Evolutionary conservation across 306 rosid species (phyloP).

Genomic region (Cicer yamashitae): DNA sequence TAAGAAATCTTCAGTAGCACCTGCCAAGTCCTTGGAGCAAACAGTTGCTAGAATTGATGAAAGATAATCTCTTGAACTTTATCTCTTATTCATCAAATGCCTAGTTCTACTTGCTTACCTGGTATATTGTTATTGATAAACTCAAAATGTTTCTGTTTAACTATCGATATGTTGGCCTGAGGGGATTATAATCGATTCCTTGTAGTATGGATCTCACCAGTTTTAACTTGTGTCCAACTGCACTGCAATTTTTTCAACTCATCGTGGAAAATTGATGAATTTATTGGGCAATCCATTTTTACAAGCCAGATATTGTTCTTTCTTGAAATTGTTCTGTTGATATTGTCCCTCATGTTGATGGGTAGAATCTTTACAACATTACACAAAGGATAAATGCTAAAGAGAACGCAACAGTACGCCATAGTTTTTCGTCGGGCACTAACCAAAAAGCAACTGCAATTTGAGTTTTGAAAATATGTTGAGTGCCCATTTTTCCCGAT

Average conservation of each 20-base stretch:
- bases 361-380: neutral
- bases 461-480: constrained; percentile 10
- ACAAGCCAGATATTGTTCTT: constrained; percentile 11
- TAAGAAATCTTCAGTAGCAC: constrained; percentile 48
- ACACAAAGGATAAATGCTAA: neutral
- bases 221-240: constrained; percentile 24
- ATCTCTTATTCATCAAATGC: constrained; percentile 29
- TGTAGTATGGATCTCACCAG: constrained; percentile 29
- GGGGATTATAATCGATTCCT: constrained; percentile 20
- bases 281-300: constrained; percentile 31
- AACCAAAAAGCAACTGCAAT: neutral
- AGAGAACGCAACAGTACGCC: neutral
- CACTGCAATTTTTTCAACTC: constrained; percentile 35
- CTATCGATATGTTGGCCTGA: constrained; percentile 6
- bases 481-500: neutral
- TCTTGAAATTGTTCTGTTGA: constrained; percentile 24
- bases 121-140: constrained; percentile 29
- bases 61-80: constrained; percentile 45
- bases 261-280: constrained; percentile 6
- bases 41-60: constrained; percentile 68
- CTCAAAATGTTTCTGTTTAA: constrained; percentile 33
- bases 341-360: neutral
- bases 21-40: constrained; percentile 53
- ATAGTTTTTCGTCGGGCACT: neutral
- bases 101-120: constrained; percentile 23